These are phyloP conservation scores for Pyrus bretschneideri DNA, from an alignment of 306 rosid genomes.

Conservation along the genomic window DNA sequence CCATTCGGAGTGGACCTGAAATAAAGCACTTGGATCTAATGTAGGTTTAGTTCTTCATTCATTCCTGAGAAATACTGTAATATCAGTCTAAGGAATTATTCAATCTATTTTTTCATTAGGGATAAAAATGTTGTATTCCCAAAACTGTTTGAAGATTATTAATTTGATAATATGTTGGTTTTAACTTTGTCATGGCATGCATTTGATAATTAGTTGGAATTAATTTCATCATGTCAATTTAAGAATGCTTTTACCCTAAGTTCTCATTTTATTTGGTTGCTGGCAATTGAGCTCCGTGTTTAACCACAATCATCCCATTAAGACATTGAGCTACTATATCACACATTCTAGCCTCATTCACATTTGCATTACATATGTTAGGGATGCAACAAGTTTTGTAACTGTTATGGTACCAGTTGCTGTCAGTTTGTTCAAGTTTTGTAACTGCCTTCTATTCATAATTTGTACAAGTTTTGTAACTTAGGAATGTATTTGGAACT, in stretches of 20 bases:
- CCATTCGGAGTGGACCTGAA: constrained; percentile 68
- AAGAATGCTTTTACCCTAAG: background rate
- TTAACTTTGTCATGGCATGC: background rate
- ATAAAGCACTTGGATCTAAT: constrained; percentile 49
- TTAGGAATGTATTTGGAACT: too few species aligned
- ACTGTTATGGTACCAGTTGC: too few species aligned
- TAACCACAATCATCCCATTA: background rate
- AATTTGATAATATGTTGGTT: background rate
- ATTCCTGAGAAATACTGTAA: background rate
- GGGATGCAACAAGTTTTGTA: too few species aligned
- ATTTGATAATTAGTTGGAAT: too few species aligned
- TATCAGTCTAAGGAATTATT: background rate
- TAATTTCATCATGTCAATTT: too few species aligned
- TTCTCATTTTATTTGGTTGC: background rate
- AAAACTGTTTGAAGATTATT: background rate
- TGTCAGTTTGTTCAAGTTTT: too few species aligned
- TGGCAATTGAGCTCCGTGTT: background rate
- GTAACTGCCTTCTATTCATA: too few species aligned
- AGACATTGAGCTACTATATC: background rate
- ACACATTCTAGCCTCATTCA: too few species aligned
- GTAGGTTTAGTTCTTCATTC: constrained; percentile 35
- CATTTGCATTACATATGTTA: too few species aligned
- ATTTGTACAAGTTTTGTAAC: too few species aligned
- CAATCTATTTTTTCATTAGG: background rate
- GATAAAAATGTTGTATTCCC: too few species aligned